Conservation (phyloP, 768 basidiomycete species). For the Kwoniella sp. region DNA sequence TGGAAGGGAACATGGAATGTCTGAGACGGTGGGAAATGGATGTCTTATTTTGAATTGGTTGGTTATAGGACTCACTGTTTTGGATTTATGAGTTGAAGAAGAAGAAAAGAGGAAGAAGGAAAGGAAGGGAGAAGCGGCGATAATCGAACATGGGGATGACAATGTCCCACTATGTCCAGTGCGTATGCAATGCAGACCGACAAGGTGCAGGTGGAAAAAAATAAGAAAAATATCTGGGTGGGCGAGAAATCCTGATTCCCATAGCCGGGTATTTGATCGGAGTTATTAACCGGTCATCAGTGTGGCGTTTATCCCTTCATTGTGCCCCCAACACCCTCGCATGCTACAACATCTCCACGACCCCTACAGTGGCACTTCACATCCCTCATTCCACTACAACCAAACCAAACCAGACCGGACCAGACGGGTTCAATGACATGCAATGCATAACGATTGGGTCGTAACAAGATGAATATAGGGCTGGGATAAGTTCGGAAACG, state of each 20-base stretch:
- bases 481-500: no score
- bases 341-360: background rate
- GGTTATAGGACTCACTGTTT: background rate
- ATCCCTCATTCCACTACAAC: background rate
- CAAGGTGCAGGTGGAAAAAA: background rate
- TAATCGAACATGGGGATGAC: background rate
- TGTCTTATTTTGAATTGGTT: background rate
- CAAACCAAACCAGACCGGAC: no score
- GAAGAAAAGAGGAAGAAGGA: constrained; percentile 1
- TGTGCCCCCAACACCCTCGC: background rate
- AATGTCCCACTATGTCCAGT: no score
- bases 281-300: constrained; percentile 6
- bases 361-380: background rate
- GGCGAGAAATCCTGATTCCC: background rate
- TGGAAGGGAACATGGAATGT: constrained; percentile 5
- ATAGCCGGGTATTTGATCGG: constrained; percentile 12
- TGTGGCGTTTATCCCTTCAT: constrained; percentile 13
- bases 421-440: background rate
- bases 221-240: background rate
- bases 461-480: background rate
- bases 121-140: background rate
- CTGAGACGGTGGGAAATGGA: background rate
- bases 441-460: background rate
- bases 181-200: background rate
- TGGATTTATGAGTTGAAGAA: constrained; percentile 1